A percentile compares a stretch with the other conserved stretches of the same genome.
Conservation (phyloP, 1,284 basidiomycete genomes). For the Salmacisia buchloeana region DNA sequence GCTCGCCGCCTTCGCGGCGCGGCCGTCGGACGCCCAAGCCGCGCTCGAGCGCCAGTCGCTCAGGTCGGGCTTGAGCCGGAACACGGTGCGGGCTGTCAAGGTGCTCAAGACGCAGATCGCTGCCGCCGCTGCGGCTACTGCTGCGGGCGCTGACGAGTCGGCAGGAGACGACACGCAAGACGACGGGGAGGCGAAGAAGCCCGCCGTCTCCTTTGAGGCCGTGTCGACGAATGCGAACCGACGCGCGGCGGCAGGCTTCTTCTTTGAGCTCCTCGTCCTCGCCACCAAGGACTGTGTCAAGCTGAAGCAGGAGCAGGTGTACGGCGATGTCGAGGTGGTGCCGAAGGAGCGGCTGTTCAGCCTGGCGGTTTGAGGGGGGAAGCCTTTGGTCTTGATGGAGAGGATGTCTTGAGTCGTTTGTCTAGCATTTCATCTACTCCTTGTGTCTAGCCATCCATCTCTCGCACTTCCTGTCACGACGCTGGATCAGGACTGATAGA, state of each 20-base stretch:
- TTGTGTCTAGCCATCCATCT: too few species aligned
- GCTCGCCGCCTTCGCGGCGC: conserved; percentile 74
- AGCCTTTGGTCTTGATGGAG: conserved; percentile 29
- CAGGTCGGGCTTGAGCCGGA: conserved; percentile 68
- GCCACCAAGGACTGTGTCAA: conserved; percentile 84
- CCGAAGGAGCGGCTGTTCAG: conserved; percentile 76
- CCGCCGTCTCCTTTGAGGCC: conserved; percentile 66
- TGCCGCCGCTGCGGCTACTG: conserved; percentile 54
- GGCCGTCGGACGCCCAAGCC: conserved; percentile 47
- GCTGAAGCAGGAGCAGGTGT: conserved; percentile 64
- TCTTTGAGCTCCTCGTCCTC: conserved; percentile 92
- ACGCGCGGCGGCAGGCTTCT: conserved; percentile 87
- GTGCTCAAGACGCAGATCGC: conserved; percentile 69
- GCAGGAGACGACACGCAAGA: conserved; percentile 42
- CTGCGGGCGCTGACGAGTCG: conserved; percentile 35
- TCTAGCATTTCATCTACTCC: too few species aligned
- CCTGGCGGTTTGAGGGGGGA: too few species aligned
- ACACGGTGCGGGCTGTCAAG: conserved; percentile 81
- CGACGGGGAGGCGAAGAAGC: conserved; percentile 35
- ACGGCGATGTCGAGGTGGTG: conserved; percentile 77
- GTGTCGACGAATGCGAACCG: conserved; percentile 76
- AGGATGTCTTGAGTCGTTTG: not conserved
- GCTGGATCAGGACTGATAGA: too few species aligned
- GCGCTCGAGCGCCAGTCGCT: conserved; percentile 54
- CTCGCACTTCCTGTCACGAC: too few species aligned